These are phyloP conservation scores for Sphaerulina musiva DNA, from an alignment of 2,329 filamentous ascomycete genomes.

Conservation along the genomic window DNA sequence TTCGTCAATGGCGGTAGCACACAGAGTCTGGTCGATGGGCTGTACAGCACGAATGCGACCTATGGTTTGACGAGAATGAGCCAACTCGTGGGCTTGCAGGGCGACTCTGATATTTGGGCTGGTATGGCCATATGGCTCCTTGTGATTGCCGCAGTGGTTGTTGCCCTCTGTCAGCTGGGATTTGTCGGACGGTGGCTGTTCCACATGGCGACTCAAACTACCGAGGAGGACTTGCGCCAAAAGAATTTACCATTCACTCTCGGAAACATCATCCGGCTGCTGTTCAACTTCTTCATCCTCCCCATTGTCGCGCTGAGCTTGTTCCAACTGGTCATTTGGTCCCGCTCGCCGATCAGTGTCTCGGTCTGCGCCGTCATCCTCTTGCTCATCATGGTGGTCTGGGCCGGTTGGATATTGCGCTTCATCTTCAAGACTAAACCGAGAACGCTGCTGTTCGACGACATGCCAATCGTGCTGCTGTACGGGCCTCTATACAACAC, in stretches of 20 bases:
- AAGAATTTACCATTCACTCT: slow-evolving; percentile 81
- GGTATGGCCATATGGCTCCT: slow-evolving; percentile 89
- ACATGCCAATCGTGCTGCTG: slow-evolving; percentile 77
- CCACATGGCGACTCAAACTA: slow-evolving; percentile 61
- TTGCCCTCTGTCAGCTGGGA: slow-evolving; percentile 65
- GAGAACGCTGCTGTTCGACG: slow-evolving; percentile 83
- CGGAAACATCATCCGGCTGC: slow-evolving; percentile 61
- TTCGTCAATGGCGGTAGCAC: slow-evolving; percentile 67
- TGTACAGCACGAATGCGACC: slow-evolving; percentile 72
- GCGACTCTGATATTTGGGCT: slow-evolving; percentile 77
- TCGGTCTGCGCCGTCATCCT: slow-evolving; percentile 70
- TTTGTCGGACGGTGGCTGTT: slow-evolving; percentile 73
- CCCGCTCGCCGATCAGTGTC: slow-evolving; percentile 60
- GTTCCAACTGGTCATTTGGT: slow-evolving; percentile 79
- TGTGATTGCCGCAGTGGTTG: slow-evolving; percentile 62
- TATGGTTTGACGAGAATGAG: slow-evolving; percentile 75
- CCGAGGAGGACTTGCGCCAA: slow-evolving; percentile 78
- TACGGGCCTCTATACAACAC: slow-evolving; percentile 97
- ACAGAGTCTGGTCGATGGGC: slow-evolving; percentile 67
- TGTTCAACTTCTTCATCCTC: slow-evolving; percentile 87
- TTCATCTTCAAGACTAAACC: slow-evolving; percentile 76
- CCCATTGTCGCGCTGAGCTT: slow-evolving; percentile 81
- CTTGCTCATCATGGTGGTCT: slow-evolving; percentile 63
- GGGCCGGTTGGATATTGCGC: slow-evolving; percentile 71
- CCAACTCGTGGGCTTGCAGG: slow-evolving; percentile 74